These are phyloP conservation scores for Penicillium sp. DNA, from an alignment of 2,329 filamentous ascomycete species.

Conservation along the genomic window DNA sequence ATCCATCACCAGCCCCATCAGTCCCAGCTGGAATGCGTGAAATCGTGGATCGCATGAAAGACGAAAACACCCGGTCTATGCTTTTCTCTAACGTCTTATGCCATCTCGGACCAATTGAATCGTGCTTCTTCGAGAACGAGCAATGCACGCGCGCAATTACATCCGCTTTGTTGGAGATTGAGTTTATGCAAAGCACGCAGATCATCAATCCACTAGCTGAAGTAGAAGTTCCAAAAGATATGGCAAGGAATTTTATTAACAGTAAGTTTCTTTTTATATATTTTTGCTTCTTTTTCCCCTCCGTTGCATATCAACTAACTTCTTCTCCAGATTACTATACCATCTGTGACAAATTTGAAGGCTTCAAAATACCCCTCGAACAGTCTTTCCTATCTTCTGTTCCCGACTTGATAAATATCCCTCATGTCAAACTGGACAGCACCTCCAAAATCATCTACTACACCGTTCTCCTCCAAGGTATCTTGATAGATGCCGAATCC, in stretches of 20 bases:
- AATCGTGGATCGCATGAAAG: not conserved
- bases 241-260: not conserved
- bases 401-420: constrained; percentile 20
- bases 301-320: constrained; percentile 6
- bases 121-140: constrained; percentile 15
- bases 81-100: constrained; percentile 17
- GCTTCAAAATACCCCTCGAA: constrained; percentile 18
- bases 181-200: not conserved
- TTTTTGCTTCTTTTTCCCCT: not conserved
- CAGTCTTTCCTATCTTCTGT: constrained; percentile 16
- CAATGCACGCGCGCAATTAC: constrained; percentile 11
- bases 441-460: constrained; percentile 22
- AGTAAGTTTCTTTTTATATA: not conserved
- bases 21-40: not conserved
- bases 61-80: not conserved
- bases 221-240: constrained; percentile 6
- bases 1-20: not conserved
- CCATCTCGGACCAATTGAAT: constrained; percentile 12
- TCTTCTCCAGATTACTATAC: constrained; percentile 9
- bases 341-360: constrained; percentile 21
- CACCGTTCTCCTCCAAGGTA: constrained; percentile 15
- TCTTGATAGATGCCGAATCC: constrained; percentile 7
- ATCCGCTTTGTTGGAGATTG: constrained; percentile 16
- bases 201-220: not conserved
- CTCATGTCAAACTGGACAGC: constrained; percentile 17